phyloP scores from a whole-genome alignment of 78 protist genomes.

The Dictyostelium firmibasis region DNA sequence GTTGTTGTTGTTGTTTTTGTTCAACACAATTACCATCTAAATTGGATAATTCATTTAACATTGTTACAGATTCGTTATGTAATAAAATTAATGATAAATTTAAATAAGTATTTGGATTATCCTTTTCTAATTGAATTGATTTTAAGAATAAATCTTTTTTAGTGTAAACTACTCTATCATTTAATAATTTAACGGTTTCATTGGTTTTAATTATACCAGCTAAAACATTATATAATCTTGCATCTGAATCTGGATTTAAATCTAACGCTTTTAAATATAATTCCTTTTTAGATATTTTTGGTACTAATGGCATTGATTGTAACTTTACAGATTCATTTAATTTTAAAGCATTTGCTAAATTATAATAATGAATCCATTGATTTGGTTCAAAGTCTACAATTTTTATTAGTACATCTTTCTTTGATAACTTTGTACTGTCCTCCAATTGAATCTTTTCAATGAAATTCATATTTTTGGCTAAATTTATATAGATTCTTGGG shows the following conservation, averaged over 20 bases:
- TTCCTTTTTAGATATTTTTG: not conserved
- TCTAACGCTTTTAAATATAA: not conserved
- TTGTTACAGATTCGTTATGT: not conserved
- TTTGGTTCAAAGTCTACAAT: not conserved
- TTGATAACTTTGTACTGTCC: not conserved
- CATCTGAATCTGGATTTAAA: not conserved
- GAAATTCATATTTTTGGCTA: not conserved
- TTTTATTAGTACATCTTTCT: not conserved
- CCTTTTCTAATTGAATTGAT: not conserved
- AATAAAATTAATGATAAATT: not conserved
- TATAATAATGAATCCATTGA: slow-evolving; percentile 11
- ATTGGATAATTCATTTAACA: not conserved
- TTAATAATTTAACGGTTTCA: not conserved
- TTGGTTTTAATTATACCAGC: not conserved
- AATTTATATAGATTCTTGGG: not conserved
- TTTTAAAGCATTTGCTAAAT: slow-evolving; percentile 2
- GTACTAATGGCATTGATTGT: not conserved
- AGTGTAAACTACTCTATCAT: not conserved
- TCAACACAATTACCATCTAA: no score
- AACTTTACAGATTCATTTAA: not conserved
- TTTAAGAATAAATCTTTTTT: not conserved
- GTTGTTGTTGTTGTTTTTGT: not conserved
- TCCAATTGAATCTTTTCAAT: not conserved
- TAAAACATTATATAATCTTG: not conserved
- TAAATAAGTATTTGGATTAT: not conserved